Evolutionary conservation across 768 basidiomycete species (phyloP).

Genomic region (Lentinula aciculospora): DNA sequence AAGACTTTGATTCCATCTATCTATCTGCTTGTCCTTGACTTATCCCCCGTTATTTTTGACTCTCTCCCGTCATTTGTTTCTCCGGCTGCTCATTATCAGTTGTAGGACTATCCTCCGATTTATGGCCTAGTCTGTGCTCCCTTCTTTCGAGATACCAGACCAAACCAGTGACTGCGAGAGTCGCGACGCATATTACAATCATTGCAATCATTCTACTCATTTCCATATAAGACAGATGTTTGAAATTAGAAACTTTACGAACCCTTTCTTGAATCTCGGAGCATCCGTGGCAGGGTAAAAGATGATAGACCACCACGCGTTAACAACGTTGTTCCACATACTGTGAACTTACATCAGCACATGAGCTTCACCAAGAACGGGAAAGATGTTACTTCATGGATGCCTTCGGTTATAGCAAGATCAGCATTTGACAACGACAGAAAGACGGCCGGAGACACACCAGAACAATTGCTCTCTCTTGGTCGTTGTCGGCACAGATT

Average conservation of each 20-base stretch:
- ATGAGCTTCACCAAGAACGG: background rate
- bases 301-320: slow-evolving; percentile 67
- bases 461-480: slow-evolving; percentile 63
- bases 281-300: slow-evolving; percentile 74
- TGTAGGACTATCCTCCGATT: background rate
- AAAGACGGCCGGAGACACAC: background rate
- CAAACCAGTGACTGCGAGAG: slow-evolving; percentile 46
- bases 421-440: background rate
- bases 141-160: slow-evolving; percentile 50
- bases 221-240: background rate
- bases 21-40: too few relatives aligned
- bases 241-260: background rate
- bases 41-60: too few relatives aligned
- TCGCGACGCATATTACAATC: slow-evolving; percentile 53
- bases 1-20: too few relatives aligned
- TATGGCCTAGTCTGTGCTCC: slow-evolving; percentile 13
- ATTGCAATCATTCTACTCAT: slow-evolving; percentile 48
- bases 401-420: slow-evolving; percentile 21
- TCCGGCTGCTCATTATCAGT: background rate
- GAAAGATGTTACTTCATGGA: slow-evolving; percentile 60
- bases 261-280: slow-evolving; percentile 57
- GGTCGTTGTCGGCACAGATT: slow-evolving; percentile 64
- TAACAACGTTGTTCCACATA: slow-evolving; percentile 66
- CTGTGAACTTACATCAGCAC: slow-evolving; percentile 20
- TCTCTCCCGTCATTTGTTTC: background rate